These are phyloP conservation scores for Euphorbia tirucalli DNA, from an alignment of 345 rosid species.

Conservation along the genomic window DNA sequence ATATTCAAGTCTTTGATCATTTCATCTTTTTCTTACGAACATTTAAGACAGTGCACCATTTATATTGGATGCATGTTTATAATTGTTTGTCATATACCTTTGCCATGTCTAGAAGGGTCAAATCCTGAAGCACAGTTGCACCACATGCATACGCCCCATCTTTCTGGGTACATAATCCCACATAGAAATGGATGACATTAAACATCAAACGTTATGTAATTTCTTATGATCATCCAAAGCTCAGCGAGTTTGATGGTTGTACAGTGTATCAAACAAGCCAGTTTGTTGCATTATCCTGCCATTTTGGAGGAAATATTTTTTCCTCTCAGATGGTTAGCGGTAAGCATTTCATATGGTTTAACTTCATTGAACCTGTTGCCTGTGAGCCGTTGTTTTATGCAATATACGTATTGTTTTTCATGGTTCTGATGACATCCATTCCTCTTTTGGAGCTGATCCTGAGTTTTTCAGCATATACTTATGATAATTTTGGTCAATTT, in stretches of 20 bases:
- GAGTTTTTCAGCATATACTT: conserved; percentile 5
- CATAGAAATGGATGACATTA: neutral
- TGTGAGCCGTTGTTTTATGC: neutral
- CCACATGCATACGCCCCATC: neutral
- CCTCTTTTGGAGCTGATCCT: neutral
- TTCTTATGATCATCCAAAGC: neutral
- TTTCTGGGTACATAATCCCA: neutral
- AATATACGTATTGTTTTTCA: neutral
- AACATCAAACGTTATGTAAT: neutral
- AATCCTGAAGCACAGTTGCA: neutral
- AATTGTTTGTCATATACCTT: neutral
- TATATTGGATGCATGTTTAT: neutral
- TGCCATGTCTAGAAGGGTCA: neutral
- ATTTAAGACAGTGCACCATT: neutral
- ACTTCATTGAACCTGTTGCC: neutral
- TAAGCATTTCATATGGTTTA: neutral
- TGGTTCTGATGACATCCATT: neutral
- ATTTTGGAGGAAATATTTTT: neutral
- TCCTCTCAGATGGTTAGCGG: neutral
- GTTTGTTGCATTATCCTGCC: conserved; percentile 4
- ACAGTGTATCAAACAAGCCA: neutral
- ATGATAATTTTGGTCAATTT: conserved; percentile 12
- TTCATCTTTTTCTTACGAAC: neutral
- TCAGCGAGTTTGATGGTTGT: conserved; percentile 13
- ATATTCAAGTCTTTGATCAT: neutral